Base-by-base conservation (phyloP, 2,329 filamentous ascomycete species). In the Trichophyton mentagrophytes region DNA sequence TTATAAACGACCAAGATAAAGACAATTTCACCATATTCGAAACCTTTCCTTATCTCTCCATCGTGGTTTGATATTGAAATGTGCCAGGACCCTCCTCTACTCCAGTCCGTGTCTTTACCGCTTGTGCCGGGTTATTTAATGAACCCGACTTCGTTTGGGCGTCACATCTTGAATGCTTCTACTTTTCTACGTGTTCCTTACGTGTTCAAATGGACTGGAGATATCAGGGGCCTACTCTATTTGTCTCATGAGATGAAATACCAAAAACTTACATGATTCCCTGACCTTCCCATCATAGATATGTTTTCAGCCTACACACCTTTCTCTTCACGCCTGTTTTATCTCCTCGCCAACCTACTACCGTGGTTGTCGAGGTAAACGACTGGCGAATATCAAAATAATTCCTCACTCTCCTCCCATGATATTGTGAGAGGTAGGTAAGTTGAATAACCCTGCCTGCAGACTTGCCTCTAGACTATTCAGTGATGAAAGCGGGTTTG, bases 291-390 rank as follows among this genome's bases (percentile, higher is more conserved):
- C 30, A 13, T 30, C 46, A 51, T 30, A 30, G 46, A 51, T 27
- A 15, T 27, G 9, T 22, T 22, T 27, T 9, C 17, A 47, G 11
- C 7, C 20, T 47, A 6, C 11, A 3, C 25, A 22, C 3, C 22
- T 30, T 17, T 30, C 13, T 22, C 27, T 25, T 30, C 6, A 20
- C 27, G 89, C 89, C 85, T 87, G 82, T 78, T 83, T 90, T 78
- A 95, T 95, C 89, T 87, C 88, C 89, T 85, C 85, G 84, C 86
- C 81, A 83, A 85, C 84, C 87, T 80, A 55, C 59, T 65, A 5
- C 62, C 64, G 65, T 66, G 64, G 62, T 65, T 62, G 87, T 81
- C 84, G 84, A 89, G 90, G 86, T 96, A 96, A 85, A 95, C 88
- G 85, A 84, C 82, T 91, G 83, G 90, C 90, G 88, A 81, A 96